phyloP scores from a whole-genome alignment of 2,329 filamentous ascomycete genomes.

The Neofusicoccum ribis region DNA sequence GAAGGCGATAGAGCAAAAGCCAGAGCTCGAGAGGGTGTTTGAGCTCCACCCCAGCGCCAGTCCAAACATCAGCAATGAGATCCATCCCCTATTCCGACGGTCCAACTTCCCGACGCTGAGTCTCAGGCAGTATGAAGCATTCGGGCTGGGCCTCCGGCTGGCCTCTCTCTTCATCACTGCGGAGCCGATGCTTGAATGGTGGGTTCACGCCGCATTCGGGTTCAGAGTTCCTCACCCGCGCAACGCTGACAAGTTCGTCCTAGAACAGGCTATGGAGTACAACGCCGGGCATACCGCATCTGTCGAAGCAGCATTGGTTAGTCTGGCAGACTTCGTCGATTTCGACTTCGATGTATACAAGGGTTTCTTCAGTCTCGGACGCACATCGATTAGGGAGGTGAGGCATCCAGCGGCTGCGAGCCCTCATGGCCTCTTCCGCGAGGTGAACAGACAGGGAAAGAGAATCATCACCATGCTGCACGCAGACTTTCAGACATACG shows the following conservation, averaged over 20 bases:
- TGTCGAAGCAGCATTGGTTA: not conserved
- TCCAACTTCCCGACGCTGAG: slow-evolving; percentile 5
- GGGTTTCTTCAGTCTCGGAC: not conserved
- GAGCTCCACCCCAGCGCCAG: not conserved
- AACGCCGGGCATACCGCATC: not conserved
- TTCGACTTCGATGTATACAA: slow-evolving; percentile 3
- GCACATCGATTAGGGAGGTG: not conserved
- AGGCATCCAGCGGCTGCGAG: not conserved
- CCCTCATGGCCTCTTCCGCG: not conserved
- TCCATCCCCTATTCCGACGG: slow-evolving; percentile 7
- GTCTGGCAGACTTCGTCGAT: not conserved
- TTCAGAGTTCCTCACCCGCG: not conserved
- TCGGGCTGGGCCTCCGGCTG: slow-evolving; percentile 1
- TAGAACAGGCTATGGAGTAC: not conserved
- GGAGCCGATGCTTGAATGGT: slow-evolving; percentile 13
- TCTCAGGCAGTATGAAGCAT: not conserved
- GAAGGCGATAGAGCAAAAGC: not conserved
- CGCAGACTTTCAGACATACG: not conserved
- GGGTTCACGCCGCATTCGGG: slow-evolving; percentile 8
- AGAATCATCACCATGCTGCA: not conserved
- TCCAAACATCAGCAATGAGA: slow-evolving; percentile 3
- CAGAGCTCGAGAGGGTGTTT: not conserved
- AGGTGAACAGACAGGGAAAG: not conserved
- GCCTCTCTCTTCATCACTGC: slow-evolving; percentile 8
- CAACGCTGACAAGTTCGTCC: not conserved